A percentile compares a stretch with the other conserved stretches of the same genome.
Evolutionary conservation across 106 monocot genomes (phyloP).

Genomic region (Apostasia shenzhenica): DNA sequence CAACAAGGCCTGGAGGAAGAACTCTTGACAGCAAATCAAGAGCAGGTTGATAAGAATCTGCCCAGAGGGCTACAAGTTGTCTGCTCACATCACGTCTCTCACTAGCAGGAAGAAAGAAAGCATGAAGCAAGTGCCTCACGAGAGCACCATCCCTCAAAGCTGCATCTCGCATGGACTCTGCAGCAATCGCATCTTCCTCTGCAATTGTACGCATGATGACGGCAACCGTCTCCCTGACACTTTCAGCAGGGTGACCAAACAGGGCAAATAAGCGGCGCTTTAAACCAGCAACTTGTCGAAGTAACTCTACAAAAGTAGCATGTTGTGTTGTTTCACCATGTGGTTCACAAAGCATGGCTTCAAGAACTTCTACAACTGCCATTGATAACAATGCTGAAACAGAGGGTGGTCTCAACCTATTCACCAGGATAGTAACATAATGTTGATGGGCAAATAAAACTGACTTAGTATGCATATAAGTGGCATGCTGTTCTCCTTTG

Average conservation of each 20-base stretch:
- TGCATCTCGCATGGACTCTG: constrained; percentile 99
- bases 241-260: constrained; percentile 96
- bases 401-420: constrained; percentile 76
- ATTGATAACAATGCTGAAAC: constrained; percentile 92
- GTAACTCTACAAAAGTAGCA: constrained; percentile 87
- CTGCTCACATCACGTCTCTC: constrained; percentile 90
- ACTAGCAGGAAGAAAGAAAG: constrained; percentile 79
- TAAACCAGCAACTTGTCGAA: constrained; percentile 94
- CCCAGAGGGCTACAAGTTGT: constrained; percentile 99
- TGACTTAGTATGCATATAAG: constrained; percentile 94
- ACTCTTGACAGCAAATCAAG: constrained; percentile 87
- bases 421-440: constrained; percentile 79
- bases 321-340: constrained; percentile 98
- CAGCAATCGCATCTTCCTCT: constrained; percentile 99
- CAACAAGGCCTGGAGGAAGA: constrained; percentile 99
- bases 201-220: constrained; percentile 99
- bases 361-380: constrained; percentile 91
- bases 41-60: constrained; percentile 98
- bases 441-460: constrained; percentile 75
- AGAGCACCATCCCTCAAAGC: constrained; percentile 98
- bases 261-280: constrained; percentile 75
- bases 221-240: constrained; percentile 88
- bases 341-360: constrained; percentile 95
- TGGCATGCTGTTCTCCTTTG: constrained; percentile 94
- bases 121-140: constrained; percentile 86